phyloP scores from a whole-genome alignment of 768 basidiomycete species.

The Pholiota molesta region DNA sequence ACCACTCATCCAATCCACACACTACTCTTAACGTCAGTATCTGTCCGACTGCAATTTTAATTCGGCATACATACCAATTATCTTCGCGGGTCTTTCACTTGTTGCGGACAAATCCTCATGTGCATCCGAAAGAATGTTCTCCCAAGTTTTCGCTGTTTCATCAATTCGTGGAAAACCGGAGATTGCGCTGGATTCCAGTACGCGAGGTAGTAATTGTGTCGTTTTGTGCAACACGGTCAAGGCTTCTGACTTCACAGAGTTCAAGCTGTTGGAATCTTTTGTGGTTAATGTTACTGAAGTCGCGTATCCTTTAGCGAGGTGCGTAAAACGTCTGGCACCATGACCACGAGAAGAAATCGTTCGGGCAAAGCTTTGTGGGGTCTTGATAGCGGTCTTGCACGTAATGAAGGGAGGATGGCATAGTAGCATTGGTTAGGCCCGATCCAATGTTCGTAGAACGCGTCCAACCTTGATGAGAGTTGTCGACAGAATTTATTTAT shows the following conservation, averaged over 20 bases:
- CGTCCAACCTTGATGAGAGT: background rate
- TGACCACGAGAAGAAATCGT: background rate
- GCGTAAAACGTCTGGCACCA: background rate
- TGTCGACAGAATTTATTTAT: too few species aligned
- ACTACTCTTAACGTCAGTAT: conserved; percentile 41
- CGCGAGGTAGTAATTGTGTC: conserved; percentile 45
- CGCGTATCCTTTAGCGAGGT: conserved; percentile 9
- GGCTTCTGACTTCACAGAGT: conserved; percentile 28
- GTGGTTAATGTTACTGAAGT: conserved; percentile 7
- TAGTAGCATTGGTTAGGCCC: conserved; percentile 14
- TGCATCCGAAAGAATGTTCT: conserved; percentile 40
- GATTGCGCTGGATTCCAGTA: conserved; percentile 30
- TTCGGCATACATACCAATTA: conserved; percentile 48
- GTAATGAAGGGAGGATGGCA: conserved; percentile 7
- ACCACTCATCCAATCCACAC: conserved; percentile 55
- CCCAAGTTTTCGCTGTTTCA: conserved; percentile 49
- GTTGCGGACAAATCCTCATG: conserved; percentile 36
- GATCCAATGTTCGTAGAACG: background rate
- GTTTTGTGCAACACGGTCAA: conserved; percentile 56
- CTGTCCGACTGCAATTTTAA: background rate
- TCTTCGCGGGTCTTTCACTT: conserved; percentile 38
- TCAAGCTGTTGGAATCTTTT: background rate
- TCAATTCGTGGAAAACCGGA: conserved; percentile 20
- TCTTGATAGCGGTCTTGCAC: background rate
- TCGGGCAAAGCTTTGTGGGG: conserved; percentile 1